A percentile compares a stretch with the other conserved stretches of the same genome.
Conservation (phyloP, 2,329 filamentous ascomycete species). For the Alternaria triticina region DNA sequence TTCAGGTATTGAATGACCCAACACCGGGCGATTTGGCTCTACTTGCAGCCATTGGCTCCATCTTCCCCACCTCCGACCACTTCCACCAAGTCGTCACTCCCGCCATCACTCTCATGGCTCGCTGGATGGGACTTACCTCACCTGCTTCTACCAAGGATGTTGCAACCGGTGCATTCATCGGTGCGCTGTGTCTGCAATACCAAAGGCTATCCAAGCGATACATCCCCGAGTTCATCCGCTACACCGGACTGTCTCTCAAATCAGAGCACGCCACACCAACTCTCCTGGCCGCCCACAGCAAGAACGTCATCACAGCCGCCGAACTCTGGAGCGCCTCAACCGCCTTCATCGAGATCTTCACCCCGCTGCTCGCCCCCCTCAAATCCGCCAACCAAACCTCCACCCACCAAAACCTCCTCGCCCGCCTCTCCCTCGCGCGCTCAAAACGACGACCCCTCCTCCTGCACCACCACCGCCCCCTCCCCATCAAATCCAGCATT, state of each 20-base stretch:
- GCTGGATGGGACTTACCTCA: conserved; percentile 80
- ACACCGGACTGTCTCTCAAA: conserved; percentile 73
- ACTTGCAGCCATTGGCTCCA: conserved; percentile 80
- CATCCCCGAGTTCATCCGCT: conserved; percentile 86
- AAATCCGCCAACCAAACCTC: conserved; percentile 41
- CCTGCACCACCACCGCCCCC: conserved; percentile 85
- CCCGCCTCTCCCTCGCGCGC: conserved; percentile 66
- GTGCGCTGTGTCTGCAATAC: conserved; percentile 80
- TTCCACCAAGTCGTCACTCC: conserved; percentile 96
- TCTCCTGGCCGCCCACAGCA: conserved; percentile 67
- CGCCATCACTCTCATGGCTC: conserved; percentile 80
- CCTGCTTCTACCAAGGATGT: conserved; percentile 71
- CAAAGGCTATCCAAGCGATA: conserved; percentile 84
- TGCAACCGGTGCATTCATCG: conserved; percentile 77
- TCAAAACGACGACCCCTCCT: conserved; percentile 78
- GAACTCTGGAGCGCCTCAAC: conserved; percentile 76
- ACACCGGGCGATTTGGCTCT: conserved; percentile 76
- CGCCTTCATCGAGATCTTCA: conserved; percentile 80
- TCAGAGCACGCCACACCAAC: conserved; percentile 47
- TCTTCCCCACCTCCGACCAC: conserved; percentile 95
- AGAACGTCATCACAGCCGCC: conserved; percentile 71
- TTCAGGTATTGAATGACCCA: conserved; percentile 62
- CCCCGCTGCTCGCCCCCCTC: conserved; percentile 58
- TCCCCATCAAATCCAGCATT: conserved; percentile 85
- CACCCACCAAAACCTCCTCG: conserved; percentile 67